These are phyloP conservation scores for Ceratocystis eucalypticola DNA, from an alignment of 2,329 filamentous ascomycete genomes.

Conservation along the genomic window DNA sequence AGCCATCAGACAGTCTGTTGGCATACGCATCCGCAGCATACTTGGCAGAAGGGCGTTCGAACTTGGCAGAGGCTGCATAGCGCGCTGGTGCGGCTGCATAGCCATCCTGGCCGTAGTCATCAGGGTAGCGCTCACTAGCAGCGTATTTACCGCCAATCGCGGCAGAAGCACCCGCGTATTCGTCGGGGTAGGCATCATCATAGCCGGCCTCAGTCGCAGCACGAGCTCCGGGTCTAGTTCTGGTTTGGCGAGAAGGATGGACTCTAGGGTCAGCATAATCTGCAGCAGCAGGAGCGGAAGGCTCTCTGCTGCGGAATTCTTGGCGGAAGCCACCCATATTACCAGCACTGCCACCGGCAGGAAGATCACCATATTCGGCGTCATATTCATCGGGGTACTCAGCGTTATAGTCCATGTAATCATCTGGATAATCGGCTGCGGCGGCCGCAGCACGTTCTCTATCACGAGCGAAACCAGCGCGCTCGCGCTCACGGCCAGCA, in stretches of 20 bases:
- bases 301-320: constrained; percentile 10
- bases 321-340: constrained; percentile 16
- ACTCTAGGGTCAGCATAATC: constrained; percentile 16
- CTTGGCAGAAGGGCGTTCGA: constrained; percentile 10
- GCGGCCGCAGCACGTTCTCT: constrained; percentile 14
- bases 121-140: background rate
- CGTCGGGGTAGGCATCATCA: constrained; percentile 12
- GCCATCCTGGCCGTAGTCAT: constrained; percentile 8
- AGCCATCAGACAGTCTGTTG: constrained; percentile 3
- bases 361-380: constrained; percentile 14
- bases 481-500: constrained; percentile 1
- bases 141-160: constrained; percentile 3
- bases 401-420: constrained; percentile 15
- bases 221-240: background rate
- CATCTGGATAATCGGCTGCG: constrained; percentile 10
- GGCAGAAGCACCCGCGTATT: constrained; percentile 7
- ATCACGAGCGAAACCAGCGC: constrained; percentile 4
- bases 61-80: constrained; percentile 14
- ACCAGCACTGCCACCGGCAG: constrained; percentile 13
- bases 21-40: constrained; percentile 11
- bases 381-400: constrained; percentile 15
- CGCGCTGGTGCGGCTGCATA: constrained; percentile 5
- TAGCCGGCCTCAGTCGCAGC: constrained; percentile 13
- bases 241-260: constrained; percentile 5
- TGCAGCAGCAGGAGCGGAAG: constrained; percentile 13